These are phyloP conservation scores for Lactarius evosmus DNA, from an alignment of 768 basidiomycete species.

Conservation along the genomic window DNA sequence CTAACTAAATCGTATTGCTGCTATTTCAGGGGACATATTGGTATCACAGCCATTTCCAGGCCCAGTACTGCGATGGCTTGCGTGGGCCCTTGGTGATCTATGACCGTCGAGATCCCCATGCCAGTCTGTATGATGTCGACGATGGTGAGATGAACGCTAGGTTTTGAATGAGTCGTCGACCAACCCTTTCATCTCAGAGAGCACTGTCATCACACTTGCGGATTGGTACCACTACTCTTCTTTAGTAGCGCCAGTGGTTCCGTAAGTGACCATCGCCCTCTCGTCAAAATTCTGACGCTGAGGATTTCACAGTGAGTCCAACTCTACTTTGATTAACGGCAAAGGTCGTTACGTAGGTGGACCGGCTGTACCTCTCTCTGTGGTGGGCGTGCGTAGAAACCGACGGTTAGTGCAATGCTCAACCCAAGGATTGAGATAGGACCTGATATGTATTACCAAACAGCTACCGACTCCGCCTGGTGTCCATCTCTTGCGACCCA, in stretches of 20 bases:
- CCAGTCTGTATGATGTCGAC: conserved; percentile 31
- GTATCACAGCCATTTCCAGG: conserved; percentile 39
- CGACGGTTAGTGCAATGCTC: conserved; percentile 21
- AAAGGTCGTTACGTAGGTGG: conserved; percentile 45
- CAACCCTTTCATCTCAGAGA: conserved; percentile 11
- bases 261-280: not conserved
- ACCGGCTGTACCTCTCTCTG: conserved; percentile 40
- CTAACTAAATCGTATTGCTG: not conserved
- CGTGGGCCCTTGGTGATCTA: conserved; percentile 33
- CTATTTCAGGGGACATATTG: conserved; percentile 31
- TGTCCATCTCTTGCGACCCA: conserved; percentile 48
- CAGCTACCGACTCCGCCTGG: conserved; percentile 53
- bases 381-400: conserved; percentile 43
- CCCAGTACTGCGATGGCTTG: conserved; percentile 40
- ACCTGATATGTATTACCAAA: conserved; percentile 22
- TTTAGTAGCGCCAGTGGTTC: not conserved
- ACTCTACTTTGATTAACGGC: conserved; percentile 54
- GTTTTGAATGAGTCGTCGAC: no score
- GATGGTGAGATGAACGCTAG: conserved; percentile 26
- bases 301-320: conserved; percentile 21
- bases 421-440: not conserved
- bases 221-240: conserved; percentile 30
- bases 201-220: conserved; percentile 30
- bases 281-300: not conserved
- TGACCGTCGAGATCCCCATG: conserved; percentile 32